Evolutionary conservation across 176 grass and related monocot species (phyloP).

Genomic region (Eragrostis nindensis): DNA sequence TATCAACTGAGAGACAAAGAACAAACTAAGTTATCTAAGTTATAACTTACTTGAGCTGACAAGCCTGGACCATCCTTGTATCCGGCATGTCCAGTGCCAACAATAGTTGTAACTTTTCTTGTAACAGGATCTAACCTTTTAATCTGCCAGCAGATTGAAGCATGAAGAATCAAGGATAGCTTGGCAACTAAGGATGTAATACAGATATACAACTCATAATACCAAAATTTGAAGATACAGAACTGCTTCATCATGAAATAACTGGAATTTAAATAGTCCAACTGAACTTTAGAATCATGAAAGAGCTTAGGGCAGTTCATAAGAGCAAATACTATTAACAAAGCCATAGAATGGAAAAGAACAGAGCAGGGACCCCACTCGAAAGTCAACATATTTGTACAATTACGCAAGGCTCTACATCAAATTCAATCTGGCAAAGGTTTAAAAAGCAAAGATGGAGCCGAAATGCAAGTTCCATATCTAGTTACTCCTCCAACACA

Average conservation of each 20-base stretch:
- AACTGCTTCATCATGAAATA: slow-evolving; percentile 19
- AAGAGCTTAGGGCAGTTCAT: neutral
- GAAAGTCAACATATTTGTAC: neutral
- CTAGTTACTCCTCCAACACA: no score
- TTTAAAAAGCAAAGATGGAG: no score
- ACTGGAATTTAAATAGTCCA: slow-evolving; percentile 20
- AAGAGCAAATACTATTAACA: neutral
- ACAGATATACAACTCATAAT: slow-evolving; percentile 17
- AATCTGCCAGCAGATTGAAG: slow-evolving; percentile 61
- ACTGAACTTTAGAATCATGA: neutral
- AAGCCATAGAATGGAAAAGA: neutral
- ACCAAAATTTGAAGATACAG: neutral
- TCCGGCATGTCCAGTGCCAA: slow-evolving; percentile 88
- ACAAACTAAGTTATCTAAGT: neutral
- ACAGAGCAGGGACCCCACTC: neutral
- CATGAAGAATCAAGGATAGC: slow-evolving; percentile 25
- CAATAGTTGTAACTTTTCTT: slow-evolving; percentile 82
- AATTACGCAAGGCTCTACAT: neutral
- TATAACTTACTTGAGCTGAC: slow-evolving; percentile 75
- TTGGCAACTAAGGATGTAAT: slow-evolving; percentile 22
- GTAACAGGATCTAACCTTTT: slow-evolving; percentile 83
- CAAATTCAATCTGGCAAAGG: no score
- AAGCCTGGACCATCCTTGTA: slow-evolving; percentile 78
- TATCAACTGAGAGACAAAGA: neutral
- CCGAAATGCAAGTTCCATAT: no score